Evolutionary conservation across 1,284 basidiomycete species (phyloP).

Genomic region (Megacollybia platyphylla): DNA sequence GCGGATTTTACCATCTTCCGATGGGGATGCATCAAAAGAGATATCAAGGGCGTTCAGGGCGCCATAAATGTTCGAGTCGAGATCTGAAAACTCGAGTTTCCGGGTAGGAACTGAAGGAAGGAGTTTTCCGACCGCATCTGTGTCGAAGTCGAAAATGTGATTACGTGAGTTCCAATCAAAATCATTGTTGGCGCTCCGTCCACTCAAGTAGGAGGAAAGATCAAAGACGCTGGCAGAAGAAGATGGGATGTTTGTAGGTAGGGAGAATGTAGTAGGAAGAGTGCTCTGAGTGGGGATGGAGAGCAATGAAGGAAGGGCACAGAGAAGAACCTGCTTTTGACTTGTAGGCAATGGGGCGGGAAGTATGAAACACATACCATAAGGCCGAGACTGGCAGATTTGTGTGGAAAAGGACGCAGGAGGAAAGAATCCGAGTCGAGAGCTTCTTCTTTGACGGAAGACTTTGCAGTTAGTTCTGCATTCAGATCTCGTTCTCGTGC

Average conservation of each 20-base stretch:
- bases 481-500: slow-evolving; percentile 55
- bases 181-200: slow-evolving; percentile 29
- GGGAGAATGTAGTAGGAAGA: slow-evolving; percentile 39
- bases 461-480: slow-evolving; percentile 37
- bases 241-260: slow-evolving; percentile 31
- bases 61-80: slow-evolving; percentile 33
- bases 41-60: slow-evolving; percentile 50
- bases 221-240: slow-evolving; percentile 39
- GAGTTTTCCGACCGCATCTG: slow-evolving; percentile 23
- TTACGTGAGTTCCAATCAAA: slow-evolving; percentile 39
- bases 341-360: slow-evolving; percentile 7
- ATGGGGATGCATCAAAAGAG: slow-evolving; percentile 52
- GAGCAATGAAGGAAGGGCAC: slow-evolving; percentile 62
- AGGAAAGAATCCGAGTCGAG: slow-evolving; percentile 27
- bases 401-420: slow-evolving; percentile 28
- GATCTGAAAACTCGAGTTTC: slow-evolving; percentile 42
- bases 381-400: slow-evolving; percentile 51
- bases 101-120: slow-evolving; percentile 17
- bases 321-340: slow-evolving; percentile 48
- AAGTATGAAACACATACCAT: slow-evolving; percentile 37
- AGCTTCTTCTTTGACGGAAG: slow-evolving; percentile 41
- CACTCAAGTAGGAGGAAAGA: slow-evolving; percentile 20
- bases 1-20: slow-evolving; percentile 58
- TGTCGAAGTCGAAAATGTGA: slow-evolving; percentile 39
- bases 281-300: slow-evolving; percentile 44